Conservation (phyloP, 352 stramenopile genomes). For the Phytophthora sp. region DNA sequence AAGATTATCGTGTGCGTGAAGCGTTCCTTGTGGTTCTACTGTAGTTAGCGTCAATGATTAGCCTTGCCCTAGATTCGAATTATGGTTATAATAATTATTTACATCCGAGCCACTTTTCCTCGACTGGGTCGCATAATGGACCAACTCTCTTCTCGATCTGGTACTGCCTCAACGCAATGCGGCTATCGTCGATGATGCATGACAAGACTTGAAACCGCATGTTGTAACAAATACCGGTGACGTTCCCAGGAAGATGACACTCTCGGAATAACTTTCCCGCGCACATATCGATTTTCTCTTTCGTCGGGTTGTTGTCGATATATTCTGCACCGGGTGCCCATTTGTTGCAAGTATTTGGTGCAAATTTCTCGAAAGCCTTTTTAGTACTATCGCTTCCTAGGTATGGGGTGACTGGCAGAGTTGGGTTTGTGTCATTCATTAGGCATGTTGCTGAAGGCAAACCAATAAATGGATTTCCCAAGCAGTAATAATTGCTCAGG, state of each 20-base stretch:
- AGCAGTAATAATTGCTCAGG: slow-evolving; percentile 12
- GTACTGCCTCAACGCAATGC: slow-evolving; percentile 26
- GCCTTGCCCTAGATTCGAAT: too few relatives aligned
- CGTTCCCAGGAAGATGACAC: slow-evolving; percentile 23
- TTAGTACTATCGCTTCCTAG: slow-evolving; percentile 3
- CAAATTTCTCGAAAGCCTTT: slow-evolving; percentile 1
- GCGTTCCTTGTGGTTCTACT: too few relatives aligned
- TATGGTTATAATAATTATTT: too few relatives aligned
- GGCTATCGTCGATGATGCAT: slow-evolving; percentile 22
- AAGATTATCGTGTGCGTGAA: too few relatives aligned
- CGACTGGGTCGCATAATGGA: slow-evolving; percentile 26
- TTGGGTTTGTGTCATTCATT: neutral
- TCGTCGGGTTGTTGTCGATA: slow-evolving; percentile 19
- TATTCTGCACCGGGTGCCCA: slow-evolving; percentile 1
- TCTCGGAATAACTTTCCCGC: slow-evolving; percentile 29
- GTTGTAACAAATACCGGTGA: slow-evolving; percentile 28
- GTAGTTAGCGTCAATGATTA: too few relatives aligned
- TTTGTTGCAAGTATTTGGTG: slow-evolving; percentile 1
- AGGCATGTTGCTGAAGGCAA: slow-evolving; percentile 13
- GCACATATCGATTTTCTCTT: slow-evolving; percentile 26
- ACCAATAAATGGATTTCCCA: neutral
- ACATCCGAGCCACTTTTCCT: slow-evolving; percentile 47
- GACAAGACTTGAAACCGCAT: slow-evolving; percentile 33
- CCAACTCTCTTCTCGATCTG: slow-evolving; percentile 33
- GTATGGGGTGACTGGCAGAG: neutral